Conservation (phyloP, 2,329 filamentous ascomycete species). For the Penicillium decumbens region DNA sequence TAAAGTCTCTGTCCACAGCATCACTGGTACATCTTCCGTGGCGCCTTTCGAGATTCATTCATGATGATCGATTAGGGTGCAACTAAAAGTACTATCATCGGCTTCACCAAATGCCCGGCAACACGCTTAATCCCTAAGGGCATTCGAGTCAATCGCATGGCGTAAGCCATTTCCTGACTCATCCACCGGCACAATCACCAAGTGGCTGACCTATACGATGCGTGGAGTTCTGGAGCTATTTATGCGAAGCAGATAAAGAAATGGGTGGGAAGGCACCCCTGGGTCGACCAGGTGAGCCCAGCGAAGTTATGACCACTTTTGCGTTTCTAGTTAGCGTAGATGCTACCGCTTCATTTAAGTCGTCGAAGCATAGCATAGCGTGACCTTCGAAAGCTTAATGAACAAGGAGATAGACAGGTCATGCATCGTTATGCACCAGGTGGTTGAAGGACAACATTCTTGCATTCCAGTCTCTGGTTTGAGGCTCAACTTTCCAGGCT, state of each 20-base stretch:
- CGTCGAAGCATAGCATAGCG: too few species aligned
- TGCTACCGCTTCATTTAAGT: background rate
- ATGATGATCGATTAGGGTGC: constrained; percentile 53
- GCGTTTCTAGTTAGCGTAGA: background rate
- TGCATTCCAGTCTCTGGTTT: background rate
- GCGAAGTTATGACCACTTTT: background rate
- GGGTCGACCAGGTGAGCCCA: background rate
- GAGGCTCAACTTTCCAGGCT: background rate
- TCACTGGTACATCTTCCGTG: constrained; percentile 39
- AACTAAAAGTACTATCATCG: constrained; percentile 56
- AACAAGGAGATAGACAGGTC: constrained; percentile 5
- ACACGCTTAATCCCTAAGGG: too few species aligned
- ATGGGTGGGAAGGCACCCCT: background rate
- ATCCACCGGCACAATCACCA: too few species aligned
- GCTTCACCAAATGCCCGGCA: constrained; percentile 44
- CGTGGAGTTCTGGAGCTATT: background rate
- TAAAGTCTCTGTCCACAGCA: too few species aligned
- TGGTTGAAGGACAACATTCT: background rate
- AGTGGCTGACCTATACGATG: too few species aligned
- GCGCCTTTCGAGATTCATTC: constrained; percentile 52
- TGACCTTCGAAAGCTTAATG: background rate
- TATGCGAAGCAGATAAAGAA: background rate
- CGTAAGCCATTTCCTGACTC: background rate
- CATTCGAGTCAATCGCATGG: background rate
- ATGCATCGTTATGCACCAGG: constrained; percentile 7